These are phyloP conservation scores for Streptanthus diversifolius DNA, from an alignment of 345 rosid species.

Conservation along the genomic window DNA sequence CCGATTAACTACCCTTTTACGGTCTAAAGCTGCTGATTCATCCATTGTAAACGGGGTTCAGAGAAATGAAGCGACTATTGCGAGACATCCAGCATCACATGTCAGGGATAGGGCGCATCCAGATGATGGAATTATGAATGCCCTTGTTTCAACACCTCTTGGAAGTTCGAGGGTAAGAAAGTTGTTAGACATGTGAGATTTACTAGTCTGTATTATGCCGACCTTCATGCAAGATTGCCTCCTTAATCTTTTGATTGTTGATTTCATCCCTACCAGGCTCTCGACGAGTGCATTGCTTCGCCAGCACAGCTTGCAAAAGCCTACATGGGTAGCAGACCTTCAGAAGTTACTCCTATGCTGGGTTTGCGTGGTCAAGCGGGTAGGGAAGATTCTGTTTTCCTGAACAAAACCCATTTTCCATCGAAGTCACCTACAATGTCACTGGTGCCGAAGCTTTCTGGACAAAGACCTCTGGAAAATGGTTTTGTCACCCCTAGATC, in stretches of 20 bases:
- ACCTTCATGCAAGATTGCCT: neutral
- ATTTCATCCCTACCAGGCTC: conserved; percentile 46
- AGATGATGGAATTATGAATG: conserved; percentile 41
- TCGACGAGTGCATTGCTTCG: conserved; percentile 63
- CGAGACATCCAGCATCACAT: conserved; percentile 27
- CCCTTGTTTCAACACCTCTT: conserved; percentile 42
- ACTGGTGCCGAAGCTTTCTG: conserved; percentile 49
- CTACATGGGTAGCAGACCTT: conserved; percentile 85
- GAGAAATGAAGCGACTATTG: conserved; percentile 39
- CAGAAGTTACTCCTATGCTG: conserved; percentile 56
- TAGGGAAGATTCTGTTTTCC: conserved; percentile 45
- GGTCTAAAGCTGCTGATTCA: conserved; percentile 48
- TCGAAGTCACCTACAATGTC: conserved; percentile 49
- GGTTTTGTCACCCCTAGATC: conserved; percentile 74
- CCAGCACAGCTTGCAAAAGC: conserved; percentile 97
- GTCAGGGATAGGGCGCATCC: conserved; percentile 37
- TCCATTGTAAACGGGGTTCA: conserved; percentile 43
- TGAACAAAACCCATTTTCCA: conserved; percentile 37
- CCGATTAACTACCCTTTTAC: conserved; percentile 67
- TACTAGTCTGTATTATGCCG: neutral
- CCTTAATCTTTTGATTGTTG: conserved; percentile 11
- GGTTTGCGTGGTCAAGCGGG: conserved; percentile 42
- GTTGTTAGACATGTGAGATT: neutral
- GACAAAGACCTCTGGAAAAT: conserved; percentile 48
- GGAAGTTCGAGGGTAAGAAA: conserved; percentile 47